Conservation (phyloP, 2,329 filamentous ascomycete genomes). For the Epichloe festucae region DNA sequence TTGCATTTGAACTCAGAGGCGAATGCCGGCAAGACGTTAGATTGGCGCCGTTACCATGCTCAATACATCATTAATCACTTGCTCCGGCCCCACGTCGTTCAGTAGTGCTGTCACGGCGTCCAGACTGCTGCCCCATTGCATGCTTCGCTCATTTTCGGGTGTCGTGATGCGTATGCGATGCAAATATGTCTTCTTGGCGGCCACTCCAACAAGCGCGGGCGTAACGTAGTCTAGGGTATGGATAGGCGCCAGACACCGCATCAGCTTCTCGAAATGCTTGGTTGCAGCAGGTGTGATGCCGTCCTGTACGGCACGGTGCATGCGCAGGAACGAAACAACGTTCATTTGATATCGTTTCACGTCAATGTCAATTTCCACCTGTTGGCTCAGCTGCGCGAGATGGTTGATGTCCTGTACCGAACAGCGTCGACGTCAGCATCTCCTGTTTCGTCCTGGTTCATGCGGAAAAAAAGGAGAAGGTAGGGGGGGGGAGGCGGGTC, state of each 20-base stretch:
- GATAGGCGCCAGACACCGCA: conserved; percentile 63
- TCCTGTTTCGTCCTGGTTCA: not conserved
- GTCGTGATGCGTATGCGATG: conserved; percentile 65
- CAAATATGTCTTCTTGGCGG: conserved; percentile 73
- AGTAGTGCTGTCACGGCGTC: conserved; percentile 55
- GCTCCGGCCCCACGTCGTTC: conserved; percentile 45
- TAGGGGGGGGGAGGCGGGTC: conserved; percentile 3
- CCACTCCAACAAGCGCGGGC: conserved; percentile 70
- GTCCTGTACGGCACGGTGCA: conserved; percentile 71
- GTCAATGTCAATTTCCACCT: conserved; percentile 58
- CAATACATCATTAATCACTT: conserved; percentile 53
- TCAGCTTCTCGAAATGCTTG: conserved; percentile 57
- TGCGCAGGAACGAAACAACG: conserved; percentile 71
- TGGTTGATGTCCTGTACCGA: conserved; percentile 37
- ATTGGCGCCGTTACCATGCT: conserved; percentile 34
- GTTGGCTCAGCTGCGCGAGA: conserved; percentile 43
- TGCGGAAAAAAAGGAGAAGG: too few relatives aligned
- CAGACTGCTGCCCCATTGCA: conserved; percentile 83
- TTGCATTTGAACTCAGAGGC: not conserved
- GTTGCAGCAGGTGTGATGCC: conserved; percentile 71
- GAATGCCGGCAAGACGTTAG: not conserved
- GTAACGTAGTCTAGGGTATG: conserved; percentile 72
- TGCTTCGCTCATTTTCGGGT: conserved; percentile 65
- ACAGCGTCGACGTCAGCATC: not conserved
- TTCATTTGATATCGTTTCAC: conserved; percentile 78